phyloP scores from a whole-genome alignment of 148 eudicot genomes.

The Dysphania ambrosioides region DNA sequence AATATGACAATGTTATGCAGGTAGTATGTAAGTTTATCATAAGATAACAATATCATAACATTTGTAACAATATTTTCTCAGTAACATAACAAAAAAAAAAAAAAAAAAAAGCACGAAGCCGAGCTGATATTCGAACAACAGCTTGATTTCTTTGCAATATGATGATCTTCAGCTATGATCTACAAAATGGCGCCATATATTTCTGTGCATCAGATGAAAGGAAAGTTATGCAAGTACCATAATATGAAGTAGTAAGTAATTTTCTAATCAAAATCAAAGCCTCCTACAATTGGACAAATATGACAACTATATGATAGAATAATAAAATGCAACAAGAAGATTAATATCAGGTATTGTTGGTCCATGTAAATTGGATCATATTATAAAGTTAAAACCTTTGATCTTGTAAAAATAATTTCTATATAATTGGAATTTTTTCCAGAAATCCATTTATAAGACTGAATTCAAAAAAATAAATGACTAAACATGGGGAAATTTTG shows the following conservation, averaged over 20 bases:
- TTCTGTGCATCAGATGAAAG: neutral
- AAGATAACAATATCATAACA: neutral
- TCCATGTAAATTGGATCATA: too few species aligned
- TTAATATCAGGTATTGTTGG: too few species aligned
- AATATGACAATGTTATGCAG: neutral
- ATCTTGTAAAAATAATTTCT: too few species aligned
- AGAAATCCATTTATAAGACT: too few species aligned
- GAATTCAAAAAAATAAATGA: too few species aligned
- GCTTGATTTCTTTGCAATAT: neutral
- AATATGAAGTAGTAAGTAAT: too few species aligned
- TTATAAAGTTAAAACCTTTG: too few species aligned
- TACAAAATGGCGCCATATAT: neutral
- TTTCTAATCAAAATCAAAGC: too few species aligned
- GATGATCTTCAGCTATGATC: neutral
- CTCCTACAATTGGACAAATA: too few species aligned
- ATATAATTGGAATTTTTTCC: too few species aligned
- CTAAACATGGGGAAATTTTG: too few species aligned
- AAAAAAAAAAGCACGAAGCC: neutral
- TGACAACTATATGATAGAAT: neutral
- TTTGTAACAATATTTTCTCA: neutral
- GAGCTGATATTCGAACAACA: neutral
- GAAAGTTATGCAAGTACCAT: neutral
- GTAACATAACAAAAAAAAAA: neutral
- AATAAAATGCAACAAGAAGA: neutral
- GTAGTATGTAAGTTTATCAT: neutral